Percentiles rank a stretch among this genome's conserved stretches.
Conservation (phyloP, 2,329 filamentous ascomycete species). For the Paramyrothecium sp. region DNA sequence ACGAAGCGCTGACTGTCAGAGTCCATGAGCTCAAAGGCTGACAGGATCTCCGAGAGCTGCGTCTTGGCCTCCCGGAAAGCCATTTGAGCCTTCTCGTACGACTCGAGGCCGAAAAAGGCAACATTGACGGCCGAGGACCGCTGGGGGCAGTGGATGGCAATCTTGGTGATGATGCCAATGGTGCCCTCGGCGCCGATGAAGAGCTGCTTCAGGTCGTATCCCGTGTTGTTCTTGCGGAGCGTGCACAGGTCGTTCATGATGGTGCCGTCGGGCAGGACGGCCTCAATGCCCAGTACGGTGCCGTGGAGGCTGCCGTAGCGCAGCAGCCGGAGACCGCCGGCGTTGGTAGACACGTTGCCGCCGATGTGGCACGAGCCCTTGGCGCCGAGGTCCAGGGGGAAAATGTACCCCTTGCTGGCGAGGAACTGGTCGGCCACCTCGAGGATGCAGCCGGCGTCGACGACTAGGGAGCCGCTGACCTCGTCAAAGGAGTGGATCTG, state of each 20-base stretch:
- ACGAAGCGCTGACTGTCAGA: slow-evolving; percentile 77
- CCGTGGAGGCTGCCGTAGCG: slow-evolving; percentile 95
- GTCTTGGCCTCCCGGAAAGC: slow-evolving; percentile 88
- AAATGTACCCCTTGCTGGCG: slow-evolving; percentile 80
- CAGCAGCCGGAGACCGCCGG: slow-evolving; percentile 83
- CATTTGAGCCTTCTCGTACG: slow-evolving; percentile 82
- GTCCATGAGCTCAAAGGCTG: slow-evolving; percentile 98
- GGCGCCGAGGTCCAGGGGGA: slow-evolving; percentile 94
- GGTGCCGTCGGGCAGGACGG: slow-evolving; percentile 89
- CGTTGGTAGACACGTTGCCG: slow-evolving; percentile 94
- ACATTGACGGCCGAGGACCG: slow-evolving; percentile 88
- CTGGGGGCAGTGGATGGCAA: slow-evolving; percentile 87
- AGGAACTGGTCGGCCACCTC: slow-evolving; percentile 87
- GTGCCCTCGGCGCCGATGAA: slow-evolving; percentile 97
- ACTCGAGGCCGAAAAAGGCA: slow-evolving; percentile 88
- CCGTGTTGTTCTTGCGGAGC: slow-evolving; percentile 97
- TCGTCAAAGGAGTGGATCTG: slow-evolving; percentile 88
- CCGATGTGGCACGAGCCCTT: slow-evolving; percentile 97
- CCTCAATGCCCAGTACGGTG: slow-evolving; percentile 88
- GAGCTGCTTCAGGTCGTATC: slow-evolving; percentile 94
- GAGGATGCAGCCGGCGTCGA: slow-evolving; percentile 86
- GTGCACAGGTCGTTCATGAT: slow-evolving; percentile 85
- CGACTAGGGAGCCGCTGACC: slow-evolving; percentile 85
- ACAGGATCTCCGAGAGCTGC: slow-evolving; percentile 91
- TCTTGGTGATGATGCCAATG: slow-evolving; percentile 86